phyloP scores from a whole-genome alignment of 306 rosid species.

The Pterocarpus macrocarpus region DNA sequence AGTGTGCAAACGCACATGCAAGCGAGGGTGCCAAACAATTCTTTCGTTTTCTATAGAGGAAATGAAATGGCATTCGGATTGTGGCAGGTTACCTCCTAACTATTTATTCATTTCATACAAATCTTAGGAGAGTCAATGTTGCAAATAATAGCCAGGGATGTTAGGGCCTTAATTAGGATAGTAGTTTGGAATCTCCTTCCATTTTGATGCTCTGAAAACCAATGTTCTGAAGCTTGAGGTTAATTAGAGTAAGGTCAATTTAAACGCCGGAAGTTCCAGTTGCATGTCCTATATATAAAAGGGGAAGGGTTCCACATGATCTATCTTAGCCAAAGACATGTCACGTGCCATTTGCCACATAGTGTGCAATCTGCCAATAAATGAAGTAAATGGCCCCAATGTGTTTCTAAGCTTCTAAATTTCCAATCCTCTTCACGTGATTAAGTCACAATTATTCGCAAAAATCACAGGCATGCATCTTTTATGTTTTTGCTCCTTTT shows the following conservation, averaged over 20 bases:
- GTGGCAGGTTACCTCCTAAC: neutral
- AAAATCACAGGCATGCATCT: conserved; percentile 21
- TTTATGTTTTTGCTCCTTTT: neutral
- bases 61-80: conserved; percentile 3
- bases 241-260: conserved; percentile 6
- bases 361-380: neutral
- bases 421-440: conserved; percentile 11
- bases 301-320: neutral
- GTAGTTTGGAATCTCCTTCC: neutral
- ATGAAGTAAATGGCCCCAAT: conserved; percentile 28
- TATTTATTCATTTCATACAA: neutral
- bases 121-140: neutral
- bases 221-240: neutral
- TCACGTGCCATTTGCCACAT: conserved; percentile 37
- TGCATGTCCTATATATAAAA: neutral
- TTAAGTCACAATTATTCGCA: conserved; percentile 12
- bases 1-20: neutral
- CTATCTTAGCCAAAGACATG: conserved; percentile 13
- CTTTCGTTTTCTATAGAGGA: neutral
- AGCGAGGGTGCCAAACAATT: neutral
- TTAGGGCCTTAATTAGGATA: neutral
- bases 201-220: too few relatives aligned
- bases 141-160: neutral
- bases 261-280: neutral
- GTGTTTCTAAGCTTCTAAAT: neutral